These are phyloP conservation scores for Dictyostelium intermedium DNA, from an alignment of 78 protist species.

Conservation along the genomic window DNA sequence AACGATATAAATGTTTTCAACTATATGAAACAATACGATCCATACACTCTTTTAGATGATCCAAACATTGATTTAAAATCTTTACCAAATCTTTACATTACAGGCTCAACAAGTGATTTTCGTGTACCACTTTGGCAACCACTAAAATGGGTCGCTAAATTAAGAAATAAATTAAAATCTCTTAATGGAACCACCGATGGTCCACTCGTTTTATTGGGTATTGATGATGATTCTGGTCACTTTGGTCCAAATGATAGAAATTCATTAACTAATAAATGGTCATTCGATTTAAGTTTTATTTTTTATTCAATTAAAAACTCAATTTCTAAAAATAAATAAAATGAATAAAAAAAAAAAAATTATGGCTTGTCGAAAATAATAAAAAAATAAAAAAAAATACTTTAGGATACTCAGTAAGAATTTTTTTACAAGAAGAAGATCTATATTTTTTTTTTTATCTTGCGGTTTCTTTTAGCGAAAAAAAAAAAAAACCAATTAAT, in stretches of 20 bases:
- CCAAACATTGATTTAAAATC: background rate
- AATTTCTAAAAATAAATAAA: background rate
- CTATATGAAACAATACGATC: slow-evolving; percentile 80
- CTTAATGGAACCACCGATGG: background rate
- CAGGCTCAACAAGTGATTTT: slow-evolving; percentile 46
- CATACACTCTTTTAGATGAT: slow-evolving; percentile 42
- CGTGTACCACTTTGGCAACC: slow-evolving; percentile 86
- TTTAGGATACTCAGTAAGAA: background rate
- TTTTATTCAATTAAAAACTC: slow-evolving; percentile 18
- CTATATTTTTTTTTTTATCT: too few relatives aligned
- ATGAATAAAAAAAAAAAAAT: too few relatives aligned
- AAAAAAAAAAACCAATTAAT: too few relatives aligned
- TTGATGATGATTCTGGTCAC: slow-evolving; percentile 36
- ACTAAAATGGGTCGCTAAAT: slow-evolving; percentile 56
- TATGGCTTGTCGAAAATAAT: too few relatives aligned
- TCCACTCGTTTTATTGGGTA: slow-evolving; percentile 14
- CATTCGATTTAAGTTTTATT: slow-evolving; percentile 46
- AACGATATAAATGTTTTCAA: background rate
- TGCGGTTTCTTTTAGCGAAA: too few relatives aligned
- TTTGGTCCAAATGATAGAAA: slow-evolving; percentile 37
- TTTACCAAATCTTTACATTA: slow-evolving; percentile 69
- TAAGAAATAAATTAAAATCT: slow-evolving; percentile 30
- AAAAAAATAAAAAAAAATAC: too few relatives aligned
- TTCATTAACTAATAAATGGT: background rate
- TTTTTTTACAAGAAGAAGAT: too few relatives aligned